Evolutionary conservation across 169 alveolate genomes (phyloP).

Genomic region (Cryptosporidium meleagridis): DNA sequence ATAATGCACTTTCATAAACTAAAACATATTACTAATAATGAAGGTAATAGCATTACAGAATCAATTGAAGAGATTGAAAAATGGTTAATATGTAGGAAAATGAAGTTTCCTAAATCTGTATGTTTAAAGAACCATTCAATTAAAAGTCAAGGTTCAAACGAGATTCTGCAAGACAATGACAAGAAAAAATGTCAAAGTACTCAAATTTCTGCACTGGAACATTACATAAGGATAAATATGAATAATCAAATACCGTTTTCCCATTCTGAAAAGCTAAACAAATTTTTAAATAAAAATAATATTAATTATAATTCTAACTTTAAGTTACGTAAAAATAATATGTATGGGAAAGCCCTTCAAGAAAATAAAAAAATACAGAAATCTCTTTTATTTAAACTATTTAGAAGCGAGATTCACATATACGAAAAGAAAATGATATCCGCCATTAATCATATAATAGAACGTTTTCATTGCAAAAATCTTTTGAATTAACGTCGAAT

Average conservation of each 20-base stretch:
- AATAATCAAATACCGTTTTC: neutral
- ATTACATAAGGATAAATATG: neutral
- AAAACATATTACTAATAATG: conserved; percentile 15
- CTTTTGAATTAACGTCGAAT: neutral
- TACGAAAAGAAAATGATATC: neutral
- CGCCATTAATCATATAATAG: neutral
- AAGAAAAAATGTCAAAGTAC: neutral
- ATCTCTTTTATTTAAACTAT: conserved; percentile 3
- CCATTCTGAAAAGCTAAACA: neutral
- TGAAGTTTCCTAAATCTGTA: neutral
- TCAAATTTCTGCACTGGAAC: conserved; percentile 13
- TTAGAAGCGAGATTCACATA: neutral
- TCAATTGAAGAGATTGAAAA: conserved; percentile 9
- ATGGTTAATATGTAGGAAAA: conserved; percentile 15
- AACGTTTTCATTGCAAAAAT: neutral
- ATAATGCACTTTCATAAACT: conserved; percentile 19
- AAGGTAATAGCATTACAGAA: conserved; percentile 24
- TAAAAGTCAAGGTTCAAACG: neutral
- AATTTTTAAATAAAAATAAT: neutral
- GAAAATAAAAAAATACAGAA: neutral
- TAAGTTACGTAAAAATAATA: neutral
- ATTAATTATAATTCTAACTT: neutral
- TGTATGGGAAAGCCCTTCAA: neutral
- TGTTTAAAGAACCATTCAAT: neutral
- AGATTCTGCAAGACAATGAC: neutral